Evolutionary conservation across 441 rosid species (phyloP), one percentile per base, ranked within the genome.

Genomic region (Bocquillonia castaneifolia): DNA sequence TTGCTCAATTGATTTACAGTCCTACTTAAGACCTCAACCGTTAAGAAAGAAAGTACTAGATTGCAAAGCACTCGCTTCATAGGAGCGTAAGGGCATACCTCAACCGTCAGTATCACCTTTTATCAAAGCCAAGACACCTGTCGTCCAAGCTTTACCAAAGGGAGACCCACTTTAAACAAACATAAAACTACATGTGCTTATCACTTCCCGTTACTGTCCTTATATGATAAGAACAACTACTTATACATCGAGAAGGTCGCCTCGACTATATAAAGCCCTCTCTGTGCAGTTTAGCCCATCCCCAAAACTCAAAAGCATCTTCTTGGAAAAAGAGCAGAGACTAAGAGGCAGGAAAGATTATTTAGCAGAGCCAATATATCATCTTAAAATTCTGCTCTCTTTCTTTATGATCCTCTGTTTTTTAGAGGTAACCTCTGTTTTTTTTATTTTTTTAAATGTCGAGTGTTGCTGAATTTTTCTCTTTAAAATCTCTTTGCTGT

Each of bases 201-300:
- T 77, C 69, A 53, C 13, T 1, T 2, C 40, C 4, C 2, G 0
- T 1, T 0, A 0, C 0, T 0, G 5, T 0, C 3, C 59, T 6
- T 64, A 66, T 74, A 22, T 52, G 82, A 76, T 81, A 78, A 12
- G 79, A 0, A 0, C 0, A 0, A 0, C 0, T 0, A 8, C 75
- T 72, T 81, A 78, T 76, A 63, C 70, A 67, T 76, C 60, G 77
- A 32, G 17, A 26, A 14, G 23, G 79, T 70, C 70, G 78, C 75
- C 66, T 34, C 57, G 60, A 5, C 32, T 48, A 60, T 69, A 66
- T 56, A 75, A 40, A 22, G 15, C 26, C 12, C 15, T 8, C 42
- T 3, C 42, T 54, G 10, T 15, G 56, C 68, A 3, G 5, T 32
- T 14, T 59, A 15, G 22, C 10, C 36, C 25, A 39, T 29, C 69